Evolutionary conservation across 2,329 filamentous ascomycete genomes (phyloP).

Genomic region (Chalara sp.): DNA sequence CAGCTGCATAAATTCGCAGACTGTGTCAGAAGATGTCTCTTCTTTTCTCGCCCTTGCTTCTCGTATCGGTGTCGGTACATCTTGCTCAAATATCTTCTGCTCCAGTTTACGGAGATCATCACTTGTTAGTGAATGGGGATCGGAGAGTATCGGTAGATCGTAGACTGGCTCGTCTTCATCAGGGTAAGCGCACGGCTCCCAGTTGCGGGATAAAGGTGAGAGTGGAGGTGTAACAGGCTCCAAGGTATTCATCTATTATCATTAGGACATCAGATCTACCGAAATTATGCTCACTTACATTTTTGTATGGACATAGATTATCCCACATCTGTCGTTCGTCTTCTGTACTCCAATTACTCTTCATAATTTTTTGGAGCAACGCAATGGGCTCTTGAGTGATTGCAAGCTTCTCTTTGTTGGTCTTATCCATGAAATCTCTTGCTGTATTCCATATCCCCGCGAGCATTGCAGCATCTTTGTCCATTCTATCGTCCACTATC

Average conservation of each 20-base stretch:
- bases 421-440: not conserved
- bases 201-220: slow-evolving; percentile 13
- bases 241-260: slow-evolving; percentile 12
- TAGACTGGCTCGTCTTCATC: slow-evolving; percentile 17
- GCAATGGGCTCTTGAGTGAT: slow-evolving; percentile 19
- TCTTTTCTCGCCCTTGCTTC: not conserved
- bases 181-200: slow-evolving; percentile 14
- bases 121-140: slow-evolving; percentile 17
- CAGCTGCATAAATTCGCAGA: slow-evolving; percentile 41
- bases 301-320: slow-evolving; percentile 15
- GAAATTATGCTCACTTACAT: slow-evolving; percentile 10
- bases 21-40: slow-evolving; percentile 1
- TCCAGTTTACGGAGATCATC: slow-evolving; percentile 21
- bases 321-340: slow-evolving; percentile 18
- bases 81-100: slow-evolving; percentile 21
- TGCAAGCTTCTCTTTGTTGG: slow-evolving; percentile 20
- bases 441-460: slow-evolving; percentile 12
- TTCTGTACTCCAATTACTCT: slow-evolving; percentile 14
- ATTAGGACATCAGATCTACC: too few species aligned
- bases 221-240: slow-evolving; percentile 26
- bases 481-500: slow-evolving; percentile 18
- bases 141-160: slow-evolving; percentile 18
- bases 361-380: slow-evolving; percentile 14
- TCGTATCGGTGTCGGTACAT: slow-evolving; percentile 17
- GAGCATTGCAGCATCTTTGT: slow-evolving; percentile 20